Percentiles rank a stretch among this genome's conserved stretches.
These are phyloP conservation scores for Sanghuangporus sanghuang DNA, from an alignment of 1,284 basidiomycete genomes.

Conservation along the genomic window DNA sequence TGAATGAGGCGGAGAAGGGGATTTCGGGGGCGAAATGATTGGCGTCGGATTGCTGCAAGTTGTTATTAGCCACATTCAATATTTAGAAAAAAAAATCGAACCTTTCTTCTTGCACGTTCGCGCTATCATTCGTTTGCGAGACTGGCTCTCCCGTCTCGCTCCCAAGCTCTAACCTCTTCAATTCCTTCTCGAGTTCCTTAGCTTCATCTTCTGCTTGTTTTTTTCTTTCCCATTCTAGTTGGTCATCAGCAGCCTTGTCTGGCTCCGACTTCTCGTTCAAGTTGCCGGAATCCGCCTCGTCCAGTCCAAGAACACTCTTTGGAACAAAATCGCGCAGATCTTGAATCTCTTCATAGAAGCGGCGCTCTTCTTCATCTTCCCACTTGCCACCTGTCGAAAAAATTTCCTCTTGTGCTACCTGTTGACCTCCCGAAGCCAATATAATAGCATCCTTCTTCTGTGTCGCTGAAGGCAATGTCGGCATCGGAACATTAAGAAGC, in stretches of 20 bases:
- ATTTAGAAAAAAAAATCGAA: neutral
- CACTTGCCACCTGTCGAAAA: conserved; percentile 77
- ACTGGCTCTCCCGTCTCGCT: conserved; percentile 33
- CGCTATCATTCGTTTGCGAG: conserved; percentile 21
- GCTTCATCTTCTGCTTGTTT: conserved; percentile 47
- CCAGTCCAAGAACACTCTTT: conserved; percentile 79
- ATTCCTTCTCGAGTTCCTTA: conserved; percentile 66
- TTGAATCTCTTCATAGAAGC: conserved; percentile 91
- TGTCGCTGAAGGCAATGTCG: conserved; percentile 74
- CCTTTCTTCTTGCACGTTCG: conserved; percentile 43
- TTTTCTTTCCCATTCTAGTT: conserved; percentile 39
- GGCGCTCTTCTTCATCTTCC: conserved; percentile 96
- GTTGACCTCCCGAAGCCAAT: conserved; percentile 48
- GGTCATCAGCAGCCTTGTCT: conserved; percentile 38
- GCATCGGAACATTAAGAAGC: conserved; percentile 76
- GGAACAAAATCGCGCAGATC: conserved; percentile 93
- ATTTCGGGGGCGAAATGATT: conserved; percentile 61
- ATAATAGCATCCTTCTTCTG: conserved; percentile 76
- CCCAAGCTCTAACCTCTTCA: conserved; percentile 40
- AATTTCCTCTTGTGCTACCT: conserved; percentile 54
- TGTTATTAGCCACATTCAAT: conserved; percentile 7
- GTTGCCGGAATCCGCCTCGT: conserved; percentile 39
- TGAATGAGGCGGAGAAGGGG: conserved; percentile 53
- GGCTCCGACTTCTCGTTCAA: conserved; percentile 26
- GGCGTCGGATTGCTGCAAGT: conserved; percentile 48